These are phyloP conservation scores for Cyberlindnera subsufficiens DNA, from an alignment of 805 yeast species.

Conservation along the genomic window DNA sequence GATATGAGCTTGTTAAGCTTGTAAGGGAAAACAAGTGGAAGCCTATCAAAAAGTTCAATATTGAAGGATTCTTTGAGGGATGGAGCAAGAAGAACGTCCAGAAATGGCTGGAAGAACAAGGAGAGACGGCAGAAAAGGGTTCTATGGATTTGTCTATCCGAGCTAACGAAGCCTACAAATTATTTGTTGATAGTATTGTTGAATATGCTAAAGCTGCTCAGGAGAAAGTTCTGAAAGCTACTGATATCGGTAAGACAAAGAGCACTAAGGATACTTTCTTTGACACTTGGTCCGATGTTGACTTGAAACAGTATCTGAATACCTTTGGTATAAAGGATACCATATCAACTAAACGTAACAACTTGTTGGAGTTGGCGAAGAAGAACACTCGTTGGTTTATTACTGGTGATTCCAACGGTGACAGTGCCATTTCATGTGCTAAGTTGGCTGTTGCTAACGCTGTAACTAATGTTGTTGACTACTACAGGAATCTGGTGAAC, in stretches of 20 bases:
- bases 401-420: slow-evolving; percentile 20
- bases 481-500: slow-evolving; percentile 7
- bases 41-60: slow-evolving; percentile 28
- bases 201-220: slow-evolving; percentile 12
- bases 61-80: slow-evolving; percentile 29
- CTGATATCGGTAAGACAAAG: slow-evolving; percentile 4
- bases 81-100: slow-evolving; percentile 33
- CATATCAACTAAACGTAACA: slow-evolving; percentile 25
- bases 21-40: slow-evolving; percentile 33
- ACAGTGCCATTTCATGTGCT: not conserved
- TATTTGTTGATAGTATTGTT: slow-evolving; percentile 9
- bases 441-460: slow-evolving; percentile 8
- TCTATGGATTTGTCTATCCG: slow-evolving; percentile 17
- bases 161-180: slow-evolving; percentile 19
- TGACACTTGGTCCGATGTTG: slow-evolving; percentile 37
- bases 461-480: slow-evolving; percentile 5
- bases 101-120: slow-evolving; percentile 33
- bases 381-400: slow-evolving; percentile 35
- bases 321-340: slow-evolving; percentile 35
- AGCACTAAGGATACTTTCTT: slow-evolving; percentile 23
- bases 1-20: slow-evolving; percentile 31
- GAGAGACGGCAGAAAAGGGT: slow-evolving; percentile 20
- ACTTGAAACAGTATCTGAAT: slow-evolving; percentile 34
- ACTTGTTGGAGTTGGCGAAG: slow-evolving; percentile 33
- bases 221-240: slow-evolving; percentile 11